Evolutionary conservation across 108 stramenopile genomes (phyloP), one percentile per base, ranked within the genome.

Genomic region (Aureococcus anophagefferens): DNA sequence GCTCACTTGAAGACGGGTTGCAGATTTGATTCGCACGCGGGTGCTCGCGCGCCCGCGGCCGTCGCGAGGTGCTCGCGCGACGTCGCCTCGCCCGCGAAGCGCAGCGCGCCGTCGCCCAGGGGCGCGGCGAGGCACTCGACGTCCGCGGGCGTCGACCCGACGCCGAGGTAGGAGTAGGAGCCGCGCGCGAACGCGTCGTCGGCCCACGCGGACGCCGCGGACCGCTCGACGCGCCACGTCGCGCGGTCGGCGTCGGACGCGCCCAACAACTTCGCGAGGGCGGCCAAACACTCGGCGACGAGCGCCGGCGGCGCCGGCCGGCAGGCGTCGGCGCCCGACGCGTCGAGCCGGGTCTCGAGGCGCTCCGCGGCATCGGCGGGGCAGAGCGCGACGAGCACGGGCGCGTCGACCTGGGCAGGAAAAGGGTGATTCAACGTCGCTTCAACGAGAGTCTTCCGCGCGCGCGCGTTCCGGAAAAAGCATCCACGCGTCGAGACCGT

Each of bases 121-220:
- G 79, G 79, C 65, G 78, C 79, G 14, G 79, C 74, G 16, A 80
- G 62, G 4, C 44, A 34, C 34, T 80, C 77, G 69, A 78, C 78
- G 70, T 80, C 79, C 11, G 30, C 63, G 0, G 73, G 77, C 31
- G 69, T 74, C 62, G 21, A 34, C 33, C 35, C 59, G n/a, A n/a
- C 63, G 4, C n/a, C 71, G n/a, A 72, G 25, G 64, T 37, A 72
- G 30, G 37, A 45, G 36, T 72, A 72, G 0, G 71, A 72, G n/a
- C 71, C 71, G 5, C 33, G 30, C 21, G 71, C 68, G 31, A 21
- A 62, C n/a, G 28, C 35, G 33, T 74, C 74, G 35, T 29, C 17
- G 0, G n/a, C 46, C 79, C 79, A 80, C 28, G 77, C 67, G 14
- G 77, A 76, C 28, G 70, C 64, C 37, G 68, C 33, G 25, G 69